phyloP scores from a whole-genome alignment of 169 alveolate genomes.

The Plasmodium gonderi region DNA sequence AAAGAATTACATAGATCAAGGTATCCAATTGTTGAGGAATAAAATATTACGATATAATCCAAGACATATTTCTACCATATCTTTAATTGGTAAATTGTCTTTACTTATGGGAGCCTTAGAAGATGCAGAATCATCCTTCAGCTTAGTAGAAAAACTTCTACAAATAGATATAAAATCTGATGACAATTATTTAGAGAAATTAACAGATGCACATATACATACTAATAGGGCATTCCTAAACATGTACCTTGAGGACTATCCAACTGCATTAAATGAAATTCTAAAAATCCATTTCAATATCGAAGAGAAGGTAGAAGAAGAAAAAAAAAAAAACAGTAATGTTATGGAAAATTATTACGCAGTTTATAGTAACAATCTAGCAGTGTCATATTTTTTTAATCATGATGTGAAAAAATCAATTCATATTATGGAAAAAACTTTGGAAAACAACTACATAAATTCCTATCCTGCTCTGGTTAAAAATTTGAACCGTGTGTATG shows the following conservation, averaged over 20 bases:
- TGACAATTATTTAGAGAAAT: neutral
- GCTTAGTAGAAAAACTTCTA: neutral
- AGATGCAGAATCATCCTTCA: conserved; percentile 13
- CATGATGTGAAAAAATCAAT: conserved; percentile 31
- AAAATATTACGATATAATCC: conserved; percentile 47
- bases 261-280: conserved; percentile 23
- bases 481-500: conserved; percentile 45
- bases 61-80: conserved; percentile 21
- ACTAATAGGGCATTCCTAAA: conserved; percentile 10
- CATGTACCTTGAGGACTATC: conserved; percentile 40
- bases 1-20: conserved; percentile 69
- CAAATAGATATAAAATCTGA: neutral
- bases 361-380: conserved; percentile 32
- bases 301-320: neutral
- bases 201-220: neutral
- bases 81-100: conserved; percentile 53
- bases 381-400: conserved; percentile 48
- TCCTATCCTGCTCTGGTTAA: conserved; percentile 18
- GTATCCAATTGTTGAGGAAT: conserved; percentile 27
- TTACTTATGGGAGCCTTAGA: conserved; percentile 50
- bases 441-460: conserved; percentile 12
- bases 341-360: conserved; percentile 18
- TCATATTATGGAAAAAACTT: conserved; percentile 12
- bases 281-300: neutral
- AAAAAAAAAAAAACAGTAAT: neutral